Evolutionary conservation across 306 rosid species (phyloP).

Genomic region (Malus asiatica): DNA sequence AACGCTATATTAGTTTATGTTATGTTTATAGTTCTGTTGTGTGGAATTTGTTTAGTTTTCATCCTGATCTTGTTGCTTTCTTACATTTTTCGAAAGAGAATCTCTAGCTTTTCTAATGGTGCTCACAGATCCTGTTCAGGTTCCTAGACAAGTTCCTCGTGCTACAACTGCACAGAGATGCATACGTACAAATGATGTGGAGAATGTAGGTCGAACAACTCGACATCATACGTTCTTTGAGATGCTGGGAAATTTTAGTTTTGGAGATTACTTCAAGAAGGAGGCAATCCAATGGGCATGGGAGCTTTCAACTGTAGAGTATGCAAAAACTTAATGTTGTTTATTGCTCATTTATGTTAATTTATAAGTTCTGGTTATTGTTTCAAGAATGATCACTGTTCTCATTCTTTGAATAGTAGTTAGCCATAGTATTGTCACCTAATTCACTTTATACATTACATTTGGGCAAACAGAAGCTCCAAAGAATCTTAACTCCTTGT

Average conservation of each 20-base stretch:
- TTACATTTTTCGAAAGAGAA: neutral
- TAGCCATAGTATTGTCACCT: neutral
- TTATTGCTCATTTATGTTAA: neutral
- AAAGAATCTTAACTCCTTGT: neutral
- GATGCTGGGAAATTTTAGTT: constrained; percentile 98
- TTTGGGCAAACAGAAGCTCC: neutral
- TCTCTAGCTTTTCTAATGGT: constrained; percentile 5
- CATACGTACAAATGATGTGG: constrained; percentile 80
- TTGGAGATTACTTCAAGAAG: constrained; percentile 93
- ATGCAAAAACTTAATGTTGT: constrained; percentile 19
- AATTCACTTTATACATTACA: neutral
- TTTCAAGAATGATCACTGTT: neutral
- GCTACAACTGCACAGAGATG: constrained; percentile 88
- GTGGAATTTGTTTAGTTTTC: neutral
- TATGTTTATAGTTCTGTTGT: neutral
- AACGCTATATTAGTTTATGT: neutral
- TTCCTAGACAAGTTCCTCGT: constrained; percentile 61
- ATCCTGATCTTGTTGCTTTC: neutral
- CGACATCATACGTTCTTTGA: constrained; percentile 90
- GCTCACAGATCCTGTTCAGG: constrained; percentile 23
- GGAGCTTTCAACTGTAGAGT: constrained; percentile 85
- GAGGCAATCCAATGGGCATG: constrained; percentile 90
- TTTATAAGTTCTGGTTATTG: neutral
- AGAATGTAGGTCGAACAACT: constrained; percentile 82
- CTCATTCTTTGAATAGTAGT: neutral